These are phyloP conservation scores for Trichoderma citrinoviride DNA, from an alignment of 2,329 filamentous ascomycete genomes.

Conservation along the genomic window DNA sequence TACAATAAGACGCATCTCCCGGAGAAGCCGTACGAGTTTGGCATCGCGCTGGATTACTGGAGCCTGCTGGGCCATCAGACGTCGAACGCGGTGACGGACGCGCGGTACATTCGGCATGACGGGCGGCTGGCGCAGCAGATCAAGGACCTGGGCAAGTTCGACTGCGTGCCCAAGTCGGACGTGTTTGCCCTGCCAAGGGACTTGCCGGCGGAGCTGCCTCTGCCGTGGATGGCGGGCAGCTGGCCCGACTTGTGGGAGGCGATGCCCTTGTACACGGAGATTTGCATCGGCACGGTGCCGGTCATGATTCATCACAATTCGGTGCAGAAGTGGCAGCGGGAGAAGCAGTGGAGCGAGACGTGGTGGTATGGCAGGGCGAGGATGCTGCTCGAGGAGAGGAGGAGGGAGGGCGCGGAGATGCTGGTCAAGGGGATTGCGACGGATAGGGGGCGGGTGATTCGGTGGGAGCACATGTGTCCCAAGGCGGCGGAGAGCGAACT, in stretches of 20 bases:
- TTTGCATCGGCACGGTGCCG: conserved; percentile 31
- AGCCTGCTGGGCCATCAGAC: conserved; percentile 30
- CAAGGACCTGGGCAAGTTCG: conserved; percentile 25
- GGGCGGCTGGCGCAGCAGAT: conserved; percentile 26
- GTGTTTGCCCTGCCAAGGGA: conserved; percentile 16
- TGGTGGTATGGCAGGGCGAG: conserved; percentile 29
- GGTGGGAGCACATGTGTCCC: conserved; percentile 31
- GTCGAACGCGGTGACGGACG: conserved; percentile 27
- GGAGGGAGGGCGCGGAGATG: conserved; percentile 20
- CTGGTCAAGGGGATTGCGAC: conserved; percentile 24
- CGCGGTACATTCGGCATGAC: conserved; percentile 28
- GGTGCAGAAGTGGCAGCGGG: conserved; percentile 25
- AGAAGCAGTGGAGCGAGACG: conserved; percentile 28
- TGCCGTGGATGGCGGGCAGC: conserved; percentile 13
- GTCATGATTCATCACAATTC: conserved; percentile 34
- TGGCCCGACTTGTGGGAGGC: conserved; percentile 27
- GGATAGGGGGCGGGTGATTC: conserved; percentile 23
- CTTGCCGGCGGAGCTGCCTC: neutral
- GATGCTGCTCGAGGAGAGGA: conserved; percentile 25
- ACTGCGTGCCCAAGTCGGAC: conserved; percentile 26
- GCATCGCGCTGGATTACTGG: conserved; percentile 33
- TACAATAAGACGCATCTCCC: conserved; percentile 25
- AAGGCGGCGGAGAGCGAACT: conserved; percentile 27
- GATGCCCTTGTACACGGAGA: conserved; percentile 31
- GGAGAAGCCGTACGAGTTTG: conserved; percentile 28